Evolutionary conservation across 495 filamentous ascomycete genomes (phyloP), one percentile per base, ranked within the genome.

Genomic region (Trichoderma parareesei): DNA sequence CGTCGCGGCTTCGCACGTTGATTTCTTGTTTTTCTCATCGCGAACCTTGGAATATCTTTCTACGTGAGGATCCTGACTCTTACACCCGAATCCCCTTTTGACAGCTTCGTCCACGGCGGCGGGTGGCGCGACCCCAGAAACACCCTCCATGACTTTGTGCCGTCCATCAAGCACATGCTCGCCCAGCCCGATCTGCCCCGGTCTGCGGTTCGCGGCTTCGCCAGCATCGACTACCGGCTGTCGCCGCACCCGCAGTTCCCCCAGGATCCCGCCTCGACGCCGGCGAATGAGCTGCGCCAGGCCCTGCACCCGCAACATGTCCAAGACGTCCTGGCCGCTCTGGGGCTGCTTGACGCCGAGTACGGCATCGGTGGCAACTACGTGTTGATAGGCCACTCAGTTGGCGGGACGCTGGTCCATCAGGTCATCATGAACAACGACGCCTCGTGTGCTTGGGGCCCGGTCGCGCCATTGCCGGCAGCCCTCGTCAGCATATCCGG

Each of bases 81-180:
- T 27, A 27, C 27, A 27, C 27, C 27, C 27, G 27, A 27, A 27
- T 2, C 27, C 27, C 27, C 27, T 27, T 27, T 27, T 35, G 49
- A 16, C 33, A 65, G 64, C 41, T 65, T 61, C 76, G 87, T 96
- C 73, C 93, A 96, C 77, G 91, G 93, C 69, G 92, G 92, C 70
- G 92, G 89, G 70, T 97, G 90, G 90, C 84, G 90, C 65, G 92
- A 96, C 70, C 91, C 91, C 57, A 73, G 71, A 59, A 73, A 87
- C 27, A 82, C 79, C 62, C 74, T 83, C 18, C 66, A 76, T 7
- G 75, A 76, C n/a, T 84, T 88, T 66, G 67, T 73, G 33, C 75
- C 79, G 5, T 76, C 80, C 14, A 72, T 83, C 53, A 68, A 73
- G 13, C 74, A 77, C 64, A 77, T 88, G 27, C 72, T 78, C 18